Percentiles rank a stretch among this genome's conserved stretches.
Evolutionary conservation across 2,329 filamentous ascomycete species (phyloP).

Genomic region (Capronia coronata): DNA sequence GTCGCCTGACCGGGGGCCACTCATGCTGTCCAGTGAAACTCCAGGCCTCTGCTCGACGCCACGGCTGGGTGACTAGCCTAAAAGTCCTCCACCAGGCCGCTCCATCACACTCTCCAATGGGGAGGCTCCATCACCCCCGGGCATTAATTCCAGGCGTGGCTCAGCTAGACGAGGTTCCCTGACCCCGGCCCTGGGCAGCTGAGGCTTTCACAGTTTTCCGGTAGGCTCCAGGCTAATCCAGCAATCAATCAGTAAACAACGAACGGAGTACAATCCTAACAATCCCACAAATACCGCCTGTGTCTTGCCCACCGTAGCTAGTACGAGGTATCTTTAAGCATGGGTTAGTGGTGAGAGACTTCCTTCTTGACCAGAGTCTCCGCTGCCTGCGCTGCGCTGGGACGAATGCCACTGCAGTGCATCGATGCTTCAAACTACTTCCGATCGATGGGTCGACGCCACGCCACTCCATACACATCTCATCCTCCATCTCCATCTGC

Average conservation of each 20-base stretch:
- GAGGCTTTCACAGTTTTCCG: not conserved
- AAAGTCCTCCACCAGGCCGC: conserved; percentile 3
- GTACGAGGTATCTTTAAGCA: too few species aligned
- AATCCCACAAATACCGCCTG: not conserved
- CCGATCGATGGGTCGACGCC: not conserved
- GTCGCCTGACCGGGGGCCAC: conserved; percentile 1
- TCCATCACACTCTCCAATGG: conserved; percentile 11
- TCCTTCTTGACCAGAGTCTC: too few species aligned
- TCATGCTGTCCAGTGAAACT: not conserved
- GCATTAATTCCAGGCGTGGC: conserved; percentile 7
- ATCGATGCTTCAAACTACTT: not conserved
- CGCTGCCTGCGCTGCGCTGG: too few species aligned
- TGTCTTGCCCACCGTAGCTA: not conserved
- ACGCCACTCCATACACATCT: conserved; percentile 10
- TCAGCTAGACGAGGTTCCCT: conserved; percentile 7
- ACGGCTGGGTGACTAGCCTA: conserved; percentile 10
- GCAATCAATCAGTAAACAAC: conserved; percentile 2
- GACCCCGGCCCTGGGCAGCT: not conserved
- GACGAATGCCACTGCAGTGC: not conserved
- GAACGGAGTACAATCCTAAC: conserved; percentile 1
- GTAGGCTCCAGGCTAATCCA: conserved; percentile 15
- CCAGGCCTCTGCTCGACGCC: conserved; percentile 8
- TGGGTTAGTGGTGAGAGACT: not conserved
- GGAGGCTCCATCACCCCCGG: not conserved
- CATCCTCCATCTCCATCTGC: conserved; percentile 3